Evolutionary conservation across 345 rosid species (phyloP).

Genomic region (Rhodamnia rubescens): DNA sequence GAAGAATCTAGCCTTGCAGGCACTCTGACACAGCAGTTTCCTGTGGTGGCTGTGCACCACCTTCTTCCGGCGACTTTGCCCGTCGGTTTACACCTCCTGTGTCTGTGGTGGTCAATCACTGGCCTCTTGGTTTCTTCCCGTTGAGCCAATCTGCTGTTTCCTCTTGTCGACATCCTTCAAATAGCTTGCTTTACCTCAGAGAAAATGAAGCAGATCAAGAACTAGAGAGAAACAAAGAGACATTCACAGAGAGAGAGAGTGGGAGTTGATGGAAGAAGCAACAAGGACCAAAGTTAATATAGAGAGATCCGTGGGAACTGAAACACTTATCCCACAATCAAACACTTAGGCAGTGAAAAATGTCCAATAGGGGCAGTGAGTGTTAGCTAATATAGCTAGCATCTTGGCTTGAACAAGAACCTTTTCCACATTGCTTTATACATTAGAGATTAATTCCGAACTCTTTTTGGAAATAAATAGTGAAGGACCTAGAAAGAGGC

Average conservation of each 20-base stretch:
- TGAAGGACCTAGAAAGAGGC: not conserved
- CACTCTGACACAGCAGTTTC: conserved; percentile 37
- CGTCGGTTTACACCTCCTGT: not conserved
- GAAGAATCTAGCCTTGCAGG: conserved; percentile 20
- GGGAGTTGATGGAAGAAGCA: not conserved
- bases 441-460: not conserved
- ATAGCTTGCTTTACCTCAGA: not conserved
- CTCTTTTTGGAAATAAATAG: not conserved
- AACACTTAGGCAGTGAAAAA: not conserved
- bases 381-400: not conserved
- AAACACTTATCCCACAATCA: not conserved
- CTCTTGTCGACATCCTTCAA: conserved; percentile 23
- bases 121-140: not conserved
- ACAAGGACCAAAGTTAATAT: not conserved
- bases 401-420: not conserved
- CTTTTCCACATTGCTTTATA: not conserved
- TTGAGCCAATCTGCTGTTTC: conserved; percentile 2
- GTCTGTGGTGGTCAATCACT: not conserved
- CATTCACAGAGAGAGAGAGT: not conserved
- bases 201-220: not conserved
- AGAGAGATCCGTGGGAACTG: not conserved
- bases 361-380: not conserved
- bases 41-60: conserved; percentile 1
- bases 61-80: not conserved
- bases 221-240: not conserved